These are phyloP conservation scores for Gastrolobium villosum DNA, from an alignment of 306 rosid species.

Conservation along the genomic window DNA sequence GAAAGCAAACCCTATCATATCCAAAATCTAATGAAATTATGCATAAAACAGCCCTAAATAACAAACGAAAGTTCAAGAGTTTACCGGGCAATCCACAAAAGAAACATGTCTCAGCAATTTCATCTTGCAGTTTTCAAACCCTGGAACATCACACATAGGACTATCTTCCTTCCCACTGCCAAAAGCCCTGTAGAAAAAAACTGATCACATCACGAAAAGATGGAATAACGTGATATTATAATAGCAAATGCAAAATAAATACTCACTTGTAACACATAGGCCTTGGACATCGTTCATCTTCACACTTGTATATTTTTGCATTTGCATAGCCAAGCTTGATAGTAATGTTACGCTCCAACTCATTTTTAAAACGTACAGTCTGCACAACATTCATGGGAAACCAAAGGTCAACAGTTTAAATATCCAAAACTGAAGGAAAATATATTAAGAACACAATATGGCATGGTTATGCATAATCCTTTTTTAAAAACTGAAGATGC, in stretches of 20 bases:
- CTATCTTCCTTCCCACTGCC: slow-evolving; percentile 98
- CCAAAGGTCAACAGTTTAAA: slow-evolving; percentile 22
- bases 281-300: slow-evolving; percentile 93
- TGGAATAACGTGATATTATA: slow-evolving; percentile 38
- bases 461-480: neutral
- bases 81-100: slow-evolving; percentile 94
- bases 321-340: slow-evolving; percentile 97
- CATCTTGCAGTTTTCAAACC: slow-evolving; percentile 90
- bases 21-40: neutral
- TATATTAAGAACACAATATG: slow-evolving; percentile 6
- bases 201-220: slow-evolving; percentile 17
- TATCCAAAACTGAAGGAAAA: neutral
- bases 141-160: slow-evolving; percentile 88
- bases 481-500: neutral
- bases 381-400: slow-evolving; percentile 49
- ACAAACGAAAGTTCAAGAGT: slow-evolving; percentile 14
- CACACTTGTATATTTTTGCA: slow-evolving; percentile 94
- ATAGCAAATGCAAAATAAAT: slow-evolving; percentile 17
- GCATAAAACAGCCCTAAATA: slow-evolving; percentile 9
- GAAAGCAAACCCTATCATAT: neutral
- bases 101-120: slow-evolving; percentile 92
- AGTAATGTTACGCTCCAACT: slow-evolving; percentile 94
- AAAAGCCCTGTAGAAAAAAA: slow-evolving; percentile 71
- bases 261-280: slow-evolving; percentile 95
- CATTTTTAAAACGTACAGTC: slow-evolving; percentile 97